Evolutionary conservation across 257 asterid genomes (phyloP).

Genomic region (Solanum sejunctum): DNA sequence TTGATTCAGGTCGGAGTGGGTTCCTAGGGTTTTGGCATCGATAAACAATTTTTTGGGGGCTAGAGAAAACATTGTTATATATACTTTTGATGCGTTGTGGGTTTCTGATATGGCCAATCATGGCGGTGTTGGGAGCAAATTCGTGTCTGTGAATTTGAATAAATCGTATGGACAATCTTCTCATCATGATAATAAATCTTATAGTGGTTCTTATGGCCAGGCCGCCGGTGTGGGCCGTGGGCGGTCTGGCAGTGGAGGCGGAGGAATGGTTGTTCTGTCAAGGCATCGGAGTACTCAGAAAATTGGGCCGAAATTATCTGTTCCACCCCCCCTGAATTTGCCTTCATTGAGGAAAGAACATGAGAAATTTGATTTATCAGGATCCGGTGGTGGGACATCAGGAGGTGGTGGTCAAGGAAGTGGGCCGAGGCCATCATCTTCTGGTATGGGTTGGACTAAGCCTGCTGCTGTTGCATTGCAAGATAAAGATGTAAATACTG

Average conservation of each 20-base stretch:
- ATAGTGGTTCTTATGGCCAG: slow-evolving; percentile 50
- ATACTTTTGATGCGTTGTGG: slow-evolving; percentile 65
- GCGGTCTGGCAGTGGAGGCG: slow-evolving; percentile 49
- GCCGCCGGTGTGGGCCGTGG: slow-evolving; percentile 32
- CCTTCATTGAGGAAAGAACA: slow-evolving; percentile 95
- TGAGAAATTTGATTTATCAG: slow-evolving; percentile 56
- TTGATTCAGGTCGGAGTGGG: neutral
- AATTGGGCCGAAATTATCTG: slow-evolving; percentile 64
- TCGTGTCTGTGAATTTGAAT: slow-evolving; percentile 69
- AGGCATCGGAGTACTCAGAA: slow-evolving; percentile 52
- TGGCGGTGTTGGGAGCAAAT: slow-evolving; percentile 56
- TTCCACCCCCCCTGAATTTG: slow-evolving; percentile 95
- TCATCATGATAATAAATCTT: slow-evolving; percentile 38
- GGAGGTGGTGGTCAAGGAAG: slow-evolving; percentile 49
- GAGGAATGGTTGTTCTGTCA: slow-evolving; percentile 88
- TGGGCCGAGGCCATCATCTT: slow-evolving; percentile 72
- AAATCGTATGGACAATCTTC: slow-evolving; percentile 75
- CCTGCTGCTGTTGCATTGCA: slow-evolving; percentile 27
- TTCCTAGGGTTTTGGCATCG: slow-evolving; percentile 18
- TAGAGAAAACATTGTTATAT: slow-evolving; percentile 18
- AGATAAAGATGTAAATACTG: slow-evolving; percentile 34
- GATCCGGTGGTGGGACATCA: slow-evolving; percentile 41
- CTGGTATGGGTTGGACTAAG: slow-evolving; percentile 92
- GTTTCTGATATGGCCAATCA: slow-evolving; percentile 75
- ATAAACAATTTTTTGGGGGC: slow-evolving; percentile 14